Conservation (phyloP, 2,329 filamentous ascomycete species). For the Penicillium capsulatum region DNA sequence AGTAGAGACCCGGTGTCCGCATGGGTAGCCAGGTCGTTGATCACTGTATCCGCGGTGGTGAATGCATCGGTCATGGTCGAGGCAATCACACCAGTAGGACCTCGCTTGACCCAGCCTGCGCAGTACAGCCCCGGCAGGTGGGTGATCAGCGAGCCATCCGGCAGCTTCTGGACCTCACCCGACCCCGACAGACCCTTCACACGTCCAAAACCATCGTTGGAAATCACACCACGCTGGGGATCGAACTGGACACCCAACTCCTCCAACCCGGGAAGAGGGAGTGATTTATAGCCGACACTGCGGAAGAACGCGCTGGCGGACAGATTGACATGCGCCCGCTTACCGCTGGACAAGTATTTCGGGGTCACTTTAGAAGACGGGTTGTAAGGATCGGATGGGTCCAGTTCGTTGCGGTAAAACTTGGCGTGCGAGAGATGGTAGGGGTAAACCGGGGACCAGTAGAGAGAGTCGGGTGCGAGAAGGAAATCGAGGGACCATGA, state of each 20-base stretch:
- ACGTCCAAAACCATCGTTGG: constrained; percentile 76
- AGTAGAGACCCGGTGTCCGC: constrained; percentile 41
- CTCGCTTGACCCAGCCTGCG: constrained; percentile 92
- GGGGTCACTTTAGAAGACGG: constrained; percentile 44
- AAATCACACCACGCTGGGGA: constrained; percentile 66
- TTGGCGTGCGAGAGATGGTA: constrained; percentile 59
- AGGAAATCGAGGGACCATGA: constrained; percentile 85
- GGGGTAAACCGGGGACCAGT: constrained; percentile 46
- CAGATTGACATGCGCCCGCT: constrained; percentile 48
- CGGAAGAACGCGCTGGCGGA: constrained; percentile 74
- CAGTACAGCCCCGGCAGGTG: constrained; percentile 76
- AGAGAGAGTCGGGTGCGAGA: constrained; percentile 69
- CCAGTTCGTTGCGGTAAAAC: constrained; percentile 56
- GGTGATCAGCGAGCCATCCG: constrained; percentile 41
- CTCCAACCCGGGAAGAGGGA: constrained; percentile 67
- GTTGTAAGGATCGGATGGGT: constrained; percentile 52
- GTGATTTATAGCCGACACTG: constrained; percentile 90
- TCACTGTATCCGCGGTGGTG: constrained; percentile 76
- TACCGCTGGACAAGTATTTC: constrained; percentile 48
- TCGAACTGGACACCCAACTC: constrained; percentile 77
- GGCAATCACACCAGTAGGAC: constrained; percentile 91
- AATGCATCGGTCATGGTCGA: constrained; percentile 96
- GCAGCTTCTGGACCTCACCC: constrained; percentile 23
- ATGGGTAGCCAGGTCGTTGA: constrained; percentile 63
- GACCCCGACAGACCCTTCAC: constrained; percentile 48